phyloP scores from a whole-genome alignment of 768 basidiomycete species.

The Lactarius trivialis region DNA sequence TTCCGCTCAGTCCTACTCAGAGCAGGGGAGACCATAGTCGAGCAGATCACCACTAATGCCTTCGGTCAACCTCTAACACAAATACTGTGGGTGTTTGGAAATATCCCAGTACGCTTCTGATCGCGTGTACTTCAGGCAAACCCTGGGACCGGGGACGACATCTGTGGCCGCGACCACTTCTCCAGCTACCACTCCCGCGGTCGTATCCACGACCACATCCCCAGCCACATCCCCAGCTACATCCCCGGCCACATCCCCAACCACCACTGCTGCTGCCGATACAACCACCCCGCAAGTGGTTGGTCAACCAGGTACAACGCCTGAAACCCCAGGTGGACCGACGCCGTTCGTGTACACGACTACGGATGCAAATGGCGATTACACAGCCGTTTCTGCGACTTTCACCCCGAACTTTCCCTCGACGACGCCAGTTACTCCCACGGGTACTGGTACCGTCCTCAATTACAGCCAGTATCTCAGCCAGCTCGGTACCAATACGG shows the following conservation, averaged over 20 bases:
- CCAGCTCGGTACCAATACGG: conserved; percentile 28
- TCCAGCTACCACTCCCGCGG: too few relatives aligned
- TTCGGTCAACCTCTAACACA: conserved; percentile 38
- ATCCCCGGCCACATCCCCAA: conserved; percentile 24
- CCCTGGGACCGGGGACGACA: conserved; percentile 14
- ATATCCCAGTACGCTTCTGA: background rate
- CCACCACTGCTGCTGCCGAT: conserved; percentile 13
- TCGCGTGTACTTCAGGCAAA: conserved; percentile 11
- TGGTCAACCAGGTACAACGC: conserved; percentile 41
- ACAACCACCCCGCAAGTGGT: conserved; percentile 37
- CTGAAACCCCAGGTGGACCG: conserved; percentile 19
- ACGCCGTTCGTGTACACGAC: conserved; percentile 33
- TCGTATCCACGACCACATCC: background rate
- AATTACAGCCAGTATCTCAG: conserved; percentile 29
- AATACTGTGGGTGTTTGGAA: conserved; percentile 34
- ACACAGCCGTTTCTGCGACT: conserved; percentile 24
- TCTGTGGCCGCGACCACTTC: conserved; percentile 20
- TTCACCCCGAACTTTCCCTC: conserved; percentile 32
- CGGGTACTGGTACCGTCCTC: conserved; percentile 30
- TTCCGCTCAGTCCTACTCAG: conserved; percentile 25
- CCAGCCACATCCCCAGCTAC: conserved; percentile 20
- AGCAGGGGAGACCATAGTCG: conserved; percentile 47
- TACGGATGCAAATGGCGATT: conserved; percentile 30
- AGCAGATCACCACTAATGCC: conserved; percentile 38
- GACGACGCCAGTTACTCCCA: conserved; percentile 23